Conservation (phyloP, 495 filamentous ascomycete genomes). For the Hypoxylon trugodes region DNA sequence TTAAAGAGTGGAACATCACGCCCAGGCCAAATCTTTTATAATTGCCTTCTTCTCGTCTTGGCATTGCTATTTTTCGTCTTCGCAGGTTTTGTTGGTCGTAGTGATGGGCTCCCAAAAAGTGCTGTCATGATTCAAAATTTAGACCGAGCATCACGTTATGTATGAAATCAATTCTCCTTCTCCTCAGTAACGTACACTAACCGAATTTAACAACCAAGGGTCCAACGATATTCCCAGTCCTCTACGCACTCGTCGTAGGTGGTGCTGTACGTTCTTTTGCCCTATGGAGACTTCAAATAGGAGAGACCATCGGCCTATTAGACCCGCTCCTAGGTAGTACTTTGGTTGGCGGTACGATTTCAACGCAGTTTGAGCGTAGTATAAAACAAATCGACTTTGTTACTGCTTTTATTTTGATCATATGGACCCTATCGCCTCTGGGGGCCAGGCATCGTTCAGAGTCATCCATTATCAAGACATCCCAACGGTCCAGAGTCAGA, state of each 20-base stretch:
- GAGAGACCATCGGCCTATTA: not conserved
- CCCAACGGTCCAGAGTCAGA: not conserved
- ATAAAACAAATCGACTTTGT: not conserved
- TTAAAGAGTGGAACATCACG: not conserved
- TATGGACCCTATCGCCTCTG: conserved; percentile 5
- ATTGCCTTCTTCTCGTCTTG: conserved; percentile 1
- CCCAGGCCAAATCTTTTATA: not conserved
- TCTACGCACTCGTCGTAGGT: not conserved
- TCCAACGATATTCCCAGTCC: not conserved
- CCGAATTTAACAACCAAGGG: not conserved
- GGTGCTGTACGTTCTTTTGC: conserved; percentile 1
- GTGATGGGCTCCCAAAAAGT: not conserved
- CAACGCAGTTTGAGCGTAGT: not conserved
- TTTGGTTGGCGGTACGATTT: not conserved
- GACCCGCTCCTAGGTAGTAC: conserved; percentile 4
- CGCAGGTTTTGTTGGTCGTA: not conserved
- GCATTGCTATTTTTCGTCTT: conserved; percentile 1
- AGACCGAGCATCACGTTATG: not conserved
- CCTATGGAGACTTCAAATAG: conserved; percentile 1
- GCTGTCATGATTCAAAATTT: not conserved
- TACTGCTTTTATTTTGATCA: not conserved
- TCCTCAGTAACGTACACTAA: not conserved
- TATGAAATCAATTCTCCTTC: not conserved
- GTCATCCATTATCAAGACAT: not conserved
- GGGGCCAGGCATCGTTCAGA: conserved; percentile 2